A percentile compares a stretch with the other conserved stretches of the same genome.
Evolutionary conservation across 768 basidiomycete genomes (phyloP).

Genomic region (Galerina sulciceps): DNA sequence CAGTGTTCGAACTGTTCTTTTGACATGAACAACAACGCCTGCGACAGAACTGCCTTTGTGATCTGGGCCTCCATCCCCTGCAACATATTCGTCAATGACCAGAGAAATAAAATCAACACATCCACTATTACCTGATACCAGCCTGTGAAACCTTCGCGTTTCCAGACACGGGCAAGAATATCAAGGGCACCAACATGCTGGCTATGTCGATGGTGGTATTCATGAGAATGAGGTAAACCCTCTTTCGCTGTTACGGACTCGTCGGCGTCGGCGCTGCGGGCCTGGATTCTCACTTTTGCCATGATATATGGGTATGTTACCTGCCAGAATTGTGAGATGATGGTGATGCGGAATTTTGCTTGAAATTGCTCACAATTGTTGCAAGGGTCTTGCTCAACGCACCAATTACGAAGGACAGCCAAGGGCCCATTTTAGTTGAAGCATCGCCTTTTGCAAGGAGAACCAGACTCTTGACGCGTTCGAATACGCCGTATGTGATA

Average conservation of each 20-base stretch:
- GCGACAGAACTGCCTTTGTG: slow-evolving; percentile 91
- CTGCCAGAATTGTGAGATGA: slow-evolving; percentile 37
- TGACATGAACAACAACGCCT: slow-evolving; percentile 94
- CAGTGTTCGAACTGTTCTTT: slow-evolving; percentile 97
- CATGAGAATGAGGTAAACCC: slow-evolving; percentile 38
- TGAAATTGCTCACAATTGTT: slow-evolving; percentile 72
- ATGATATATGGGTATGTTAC: slow-evolving; percentile 96
- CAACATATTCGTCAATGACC: background rate
- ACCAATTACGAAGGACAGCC: slow-evolving; percentile 83
- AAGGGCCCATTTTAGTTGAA: slow-evolving; percentile 72
- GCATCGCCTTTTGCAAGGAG: slow-evolving; percentile 56
- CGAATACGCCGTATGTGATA: slow-evolving; percentile 95
- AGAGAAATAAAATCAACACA: background rate
- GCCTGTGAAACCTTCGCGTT: slow-evolving; percentile 81
- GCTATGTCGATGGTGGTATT: slow-evolving; percentile 46
- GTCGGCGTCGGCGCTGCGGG: slow-evolving; percentile 66
- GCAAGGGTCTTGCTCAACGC: slow-evolving; percentile 94
- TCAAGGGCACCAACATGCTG: slow-evolving; percentile 77
- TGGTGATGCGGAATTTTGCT: background rate
- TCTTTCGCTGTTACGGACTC: slow-evolving; percentile 43
- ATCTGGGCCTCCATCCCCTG: slow-evolving; percentile 98
- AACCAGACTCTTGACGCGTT: slow-evolving; percentile 82
- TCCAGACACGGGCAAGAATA: slow-evolving; percentile 72
- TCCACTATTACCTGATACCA: slow-evolving; percentile 84
- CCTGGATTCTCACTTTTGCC: slow-evolving; percentile 96